Conservation (phyloP, 768 basidiomycete species). For the Leccinum subtestaceum region DNA sequence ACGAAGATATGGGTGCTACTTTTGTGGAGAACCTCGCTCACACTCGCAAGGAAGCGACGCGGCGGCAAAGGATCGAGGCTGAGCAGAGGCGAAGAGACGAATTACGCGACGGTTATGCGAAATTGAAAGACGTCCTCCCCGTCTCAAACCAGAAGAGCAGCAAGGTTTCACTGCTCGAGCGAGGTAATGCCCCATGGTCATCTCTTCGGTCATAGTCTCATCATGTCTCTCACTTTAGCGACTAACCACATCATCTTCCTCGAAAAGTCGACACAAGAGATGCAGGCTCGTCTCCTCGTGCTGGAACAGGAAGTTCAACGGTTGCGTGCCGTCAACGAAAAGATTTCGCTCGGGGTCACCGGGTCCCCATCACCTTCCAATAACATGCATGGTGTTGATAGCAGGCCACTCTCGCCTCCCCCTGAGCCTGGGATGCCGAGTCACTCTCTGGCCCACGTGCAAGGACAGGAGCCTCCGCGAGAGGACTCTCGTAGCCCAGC, state of each 20-base stretch:
- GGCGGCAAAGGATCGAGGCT: constrained; percentile 84
- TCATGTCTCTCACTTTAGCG: constrained; percentile 41
- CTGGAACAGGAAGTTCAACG: constrained; percentile 69
- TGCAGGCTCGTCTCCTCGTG: constrained; percentile 63
- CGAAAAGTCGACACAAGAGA: constrained; percentile 68
- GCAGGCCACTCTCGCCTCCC: constrained; percentile 61
- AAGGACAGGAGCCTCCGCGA: constrained; percentile 58
- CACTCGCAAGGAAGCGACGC: constrained; percentile 79
- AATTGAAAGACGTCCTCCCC: constrained; percentile 83
- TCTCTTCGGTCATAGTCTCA: constrained; percentile 11
- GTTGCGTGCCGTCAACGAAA: constrained; percentile 76
- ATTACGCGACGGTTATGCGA: constrained; percentile 84
- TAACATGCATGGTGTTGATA: constrained; percentile 39
- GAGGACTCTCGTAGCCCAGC: constrained; percentile 54
- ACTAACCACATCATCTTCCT: constrained; percentile 75
- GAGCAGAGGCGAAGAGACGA: constrained; percentile 88
- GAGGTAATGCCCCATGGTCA: constrained; percentile 54
- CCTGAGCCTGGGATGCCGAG: constrained; percentile 48
- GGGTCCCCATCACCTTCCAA: constrained; percentile 56
- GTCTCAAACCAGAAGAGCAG: constrained; percentile 88
- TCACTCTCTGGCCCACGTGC: constrained; percentile 54
- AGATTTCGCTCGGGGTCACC: constrained; percentile 66
- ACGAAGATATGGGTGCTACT: constrained; percentile 67
- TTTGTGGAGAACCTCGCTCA: constrained; percentile 71
- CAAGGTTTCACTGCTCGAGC: constrained; percentile 84